Evolutionary conservation across 768 basidiomycete genomes (phyloP).

Genomic region (Lepiota brunneoincarnata): DNA sequence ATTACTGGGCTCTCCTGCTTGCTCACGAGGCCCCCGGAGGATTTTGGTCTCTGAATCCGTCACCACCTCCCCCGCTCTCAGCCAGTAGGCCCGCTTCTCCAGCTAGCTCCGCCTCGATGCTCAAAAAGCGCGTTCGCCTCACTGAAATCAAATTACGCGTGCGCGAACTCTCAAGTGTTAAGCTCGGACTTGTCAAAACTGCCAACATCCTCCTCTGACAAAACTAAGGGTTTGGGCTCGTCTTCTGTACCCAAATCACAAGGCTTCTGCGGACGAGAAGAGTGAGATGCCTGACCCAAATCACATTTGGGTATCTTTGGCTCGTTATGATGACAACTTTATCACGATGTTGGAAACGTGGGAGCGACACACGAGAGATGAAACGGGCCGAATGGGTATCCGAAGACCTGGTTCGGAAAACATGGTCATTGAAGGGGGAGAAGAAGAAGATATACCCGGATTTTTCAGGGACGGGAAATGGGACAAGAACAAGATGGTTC

Average conservation of each 20-base stretch:
- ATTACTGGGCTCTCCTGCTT: conserved; percentile 74
- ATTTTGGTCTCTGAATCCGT: conserved; percentile 39
- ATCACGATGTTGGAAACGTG: conserved; percentile 60
- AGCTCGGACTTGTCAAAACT: conserved; percentile 50
- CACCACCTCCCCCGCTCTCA: conserved; percentile 3
- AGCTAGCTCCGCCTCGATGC: neutral
- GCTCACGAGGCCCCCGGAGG: conserved; percentile 49
- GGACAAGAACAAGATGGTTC: conserved; percentile 80
- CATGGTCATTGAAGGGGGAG: conserved; percentile 18
- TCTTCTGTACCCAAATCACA: neutral
- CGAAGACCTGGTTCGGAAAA: conserved; percentile 25
- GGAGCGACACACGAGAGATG: conserved; percentile 53
- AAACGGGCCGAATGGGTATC: conserved; percentile 31
- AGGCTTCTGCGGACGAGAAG: conserved; percentile 11
- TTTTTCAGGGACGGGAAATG: conserved; percentile 55
- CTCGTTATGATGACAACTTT: conserved; percentile 76
- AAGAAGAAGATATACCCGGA: conserved; percentile 33
- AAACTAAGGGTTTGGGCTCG: conserved; percentile 23
- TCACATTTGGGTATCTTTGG: conserved; percentile 69
- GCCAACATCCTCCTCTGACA: conserved; percentile 53
- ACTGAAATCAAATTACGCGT: conserved; percentile 59
- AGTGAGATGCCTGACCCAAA: conserved; percentile 25
- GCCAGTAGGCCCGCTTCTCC: no score
- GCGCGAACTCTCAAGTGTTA: conserved; percentile 50
- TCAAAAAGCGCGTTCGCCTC: conserved; percentile 48